Percentiles rank a stretch among this genome's conserved stretches.
These are phyloP conservation scores for Claviceps sp. DNA, from an alignment of 2,329 filamentous ascomycete genomes.

Conservation along the genomic window DNA sequence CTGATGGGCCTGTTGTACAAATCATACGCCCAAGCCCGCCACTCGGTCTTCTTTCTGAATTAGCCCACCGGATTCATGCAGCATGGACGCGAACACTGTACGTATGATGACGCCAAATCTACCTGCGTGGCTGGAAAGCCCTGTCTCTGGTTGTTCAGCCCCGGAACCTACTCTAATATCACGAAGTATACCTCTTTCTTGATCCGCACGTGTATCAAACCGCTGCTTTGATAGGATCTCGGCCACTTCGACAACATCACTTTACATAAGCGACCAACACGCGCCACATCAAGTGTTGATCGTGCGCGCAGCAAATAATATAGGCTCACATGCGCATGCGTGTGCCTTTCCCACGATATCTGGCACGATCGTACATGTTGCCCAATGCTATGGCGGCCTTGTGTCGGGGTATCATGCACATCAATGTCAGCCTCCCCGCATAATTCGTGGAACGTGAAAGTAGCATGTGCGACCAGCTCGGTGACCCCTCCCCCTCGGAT, in stretches of 20 bases:
- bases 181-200: neutral
- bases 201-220: constrained; percentile 2
- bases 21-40: neutral
- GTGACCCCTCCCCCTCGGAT: too few species aligned
- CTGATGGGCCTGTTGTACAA: neutral
- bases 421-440: neutral
- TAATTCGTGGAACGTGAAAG: neutral
- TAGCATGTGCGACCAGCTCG: neutral
- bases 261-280: neutral
- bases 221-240: constrained; percentile 1
- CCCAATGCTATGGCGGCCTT: too few species aligned
- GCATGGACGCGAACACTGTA: neutral
- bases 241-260: neutral
- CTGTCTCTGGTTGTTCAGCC: neutral
- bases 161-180: neutral
- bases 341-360: too few species aligned
- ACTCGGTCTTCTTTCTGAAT: constrained; percentile 1
- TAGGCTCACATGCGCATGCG: too few species aligned
- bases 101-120: neutral
- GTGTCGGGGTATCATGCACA: neutral
- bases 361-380: too few species aligned
- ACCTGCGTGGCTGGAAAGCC: neutral
- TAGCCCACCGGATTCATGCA: constrained; percentile 1
- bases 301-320: too few species aligned
- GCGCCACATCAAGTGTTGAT: too few species aligned